Percentiles rank a stretch among this genome's conserved stretches.
These are phyloP conservation scores for Solanum hybrid DNA, from an alignment of 305 asterid genomes.

Conservation along the genomic window DNA sequence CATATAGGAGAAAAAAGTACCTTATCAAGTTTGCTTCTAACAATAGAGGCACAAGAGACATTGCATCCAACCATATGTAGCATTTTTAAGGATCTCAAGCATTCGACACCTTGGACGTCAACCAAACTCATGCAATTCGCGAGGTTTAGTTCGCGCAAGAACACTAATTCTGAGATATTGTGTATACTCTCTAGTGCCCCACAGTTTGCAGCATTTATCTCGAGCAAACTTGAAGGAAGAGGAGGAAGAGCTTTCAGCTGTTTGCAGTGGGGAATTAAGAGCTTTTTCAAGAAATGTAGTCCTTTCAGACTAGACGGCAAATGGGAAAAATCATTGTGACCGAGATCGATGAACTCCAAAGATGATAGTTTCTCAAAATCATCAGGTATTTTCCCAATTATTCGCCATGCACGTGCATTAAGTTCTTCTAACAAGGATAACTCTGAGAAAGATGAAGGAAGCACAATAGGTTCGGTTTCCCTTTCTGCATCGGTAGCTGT, in stretches of 20 bases:
- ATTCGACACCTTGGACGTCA: constrained; percentile 18
- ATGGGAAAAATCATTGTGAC: constrained; percentile 15
- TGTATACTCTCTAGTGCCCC: constrained; percentile 2
- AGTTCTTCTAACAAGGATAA: constrained; percentile 17
- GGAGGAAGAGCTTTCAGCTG: constrained; percentile 22
- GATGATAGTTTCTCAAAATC: constrained; percentile 18
- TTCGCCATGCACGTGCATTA: constrained; percentile 19
- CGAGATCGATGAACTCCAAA: constrained; percentile 14
- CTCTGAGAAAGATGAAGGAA: constrained; percentile 22
- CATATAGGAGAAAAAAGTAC: background rate
- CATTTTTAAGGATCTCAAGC: constrained; percentile 18
- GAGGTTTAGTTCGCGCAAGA: constrained; percentile 12
- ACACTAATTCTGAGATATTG: constrained; percentile 11
- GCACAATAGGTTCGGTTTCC: background rate
- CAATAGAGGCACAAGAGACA: background rate
- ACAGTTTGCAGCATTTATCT: constrained; percentile 19
- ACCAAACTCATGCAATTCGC: constrained; percentile 19
- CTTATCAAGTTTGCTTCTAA: constrained; percentile 1
- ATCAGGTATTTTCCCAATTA: constrained; percentile 24
- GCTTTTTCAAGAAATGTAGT: constrained; percentile 9
- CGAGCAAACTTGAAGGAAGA: constrained; percentile 16
- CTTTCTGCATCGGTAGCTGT: background rate
- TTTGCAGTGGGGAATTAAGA: constrained; percentile 14
- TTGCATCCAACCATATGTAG: constrained; percentile 19
- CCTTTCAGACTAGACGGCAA: constrained; percentile 24